phyloP scores from a whole-genome alignment of 768 basidiomycete species.

The Termitomyces sp. region DNA sequence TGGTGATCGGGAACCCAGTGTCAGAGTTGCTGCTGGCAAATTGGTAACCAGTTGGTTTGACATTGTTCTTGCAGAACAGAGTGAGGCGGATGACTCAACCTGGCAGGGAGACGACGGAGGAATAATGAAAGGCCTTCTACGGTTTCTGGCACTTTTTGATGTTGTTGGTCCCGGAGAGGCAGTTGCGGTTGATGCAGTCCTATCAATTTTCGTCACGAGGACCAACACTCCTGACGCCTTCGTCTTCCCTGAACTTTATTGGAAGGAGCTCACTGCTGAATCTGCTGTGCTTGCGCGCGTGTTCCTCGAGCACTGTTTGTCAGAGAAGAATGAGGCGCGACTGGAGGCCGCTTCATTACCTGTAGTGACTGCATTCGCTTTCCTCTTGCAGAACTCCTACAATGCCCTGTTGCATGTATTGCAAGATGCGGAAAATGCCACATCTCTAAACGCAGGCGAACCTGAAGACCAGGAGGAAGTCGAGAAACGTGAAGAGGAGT shows the following conservation, averaged over 20 bases:
- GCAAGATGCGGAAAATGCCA: slow-evolving; percentile 35
- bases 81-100: slow-evolving; percentile 23
- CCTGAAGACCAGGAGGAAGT: slow-evolving; percentile 39
- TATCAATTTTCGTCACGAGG: slow-evolving; percentile 71
- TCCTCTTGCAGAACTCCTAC: slow-evolving; percentile 74
- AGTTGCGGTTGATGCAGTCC: slow-evolving; percentile 80
- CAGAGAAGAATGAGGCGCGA: slow-evolving; percentile 52
- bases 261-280: slow-evolving; percentile 72
- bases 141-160: slow-evolving; percentile 45
- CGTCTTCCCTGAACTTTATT: slow-evolving; percentile 76
- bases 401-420: slow-evolving; percentile 47
- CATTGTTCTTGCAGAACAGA: slow-evolving; percentile 38
- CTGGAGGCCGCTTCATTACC: slow-evolving; percentile 71
- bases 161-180: slow-evolving; percentile 62
- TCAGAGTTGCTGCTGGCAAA: slow-evolving; percentile 76
- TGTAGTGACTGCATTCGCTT: slow-evolving; percentile 90
- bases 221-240: slow-evolving; percentile 67
- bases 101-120: slow-evolving; percentile 42
- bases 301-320: slow-evolving; percentile 77
- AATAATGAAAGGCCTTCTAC: slow-evolving; percentile 39
- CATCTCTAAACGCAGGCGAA: slow-evolving; percentile 25
- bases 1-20: slow-evolving; percentile 81
- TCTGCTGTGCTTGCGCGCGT: slow-evolving; percentile 79
- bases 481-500: slow-evolving; percentile 51
- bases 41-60: slow-evolving; percentile 84